These are phyloP conservation scores for Haberlea rhodopensis DNA, from an alignment of 257 asterid genomes.

Conservation along the genomic window DNA sequence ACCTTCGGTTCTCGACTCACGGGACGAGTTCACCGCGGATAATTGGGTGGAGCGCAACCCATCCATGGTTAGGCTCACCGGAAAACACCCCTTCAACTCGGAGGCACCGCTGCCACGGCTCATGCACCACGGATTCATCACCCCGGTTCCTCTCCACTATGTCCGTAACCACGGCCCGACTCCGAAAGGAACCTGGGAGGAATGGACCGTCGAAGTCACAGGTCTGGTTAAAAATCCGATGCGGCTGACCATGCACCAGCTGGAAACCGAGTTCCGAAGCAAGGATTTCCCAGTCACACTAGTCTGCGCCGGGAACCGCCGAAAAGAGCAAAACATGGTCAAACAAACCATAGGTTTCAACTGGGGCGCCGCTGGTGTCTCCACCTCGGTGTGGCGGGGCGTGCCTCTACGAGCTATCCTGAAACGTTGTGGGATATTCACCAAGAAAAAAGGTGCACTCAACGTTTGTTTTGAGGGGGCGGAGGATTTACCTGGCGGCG, in stretches of 20 bases:
- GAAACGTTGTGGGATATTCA: too few species aligned
- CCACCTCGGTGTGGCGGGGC: conserved; percentile 88
- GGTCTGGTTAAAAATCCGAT: conserved; percentile 64
- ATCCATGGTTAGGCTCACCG: conserved; percentile 81
- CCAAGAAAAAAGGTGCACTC: too few species aligned
- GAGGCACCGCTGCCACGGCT: conserved; percentile 75
- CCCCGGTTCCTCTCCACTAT: too few species aligned
- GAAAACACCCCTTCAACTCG: conserved; percentile 92
- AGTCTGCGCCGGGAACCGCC: conserved; percentile 85
- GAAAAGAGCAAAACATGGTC: too few species aligned
- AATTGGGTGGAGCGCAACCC: too few species aligned
- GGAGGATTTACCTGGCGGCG: too few species aligned
- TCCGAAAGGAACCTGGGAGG: conserved; percentile 56
- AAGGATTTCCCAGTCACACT: conserved; percentile 70
- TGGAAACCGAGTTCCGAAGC: conserved; percentile 48
- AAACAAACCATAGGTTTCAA: conserved; percentile 83
- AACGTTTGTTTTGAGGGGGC: too few species aligned
- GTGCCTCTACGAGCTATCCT: too few species aligned
- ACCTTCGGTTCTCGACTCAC: too few species aligned
- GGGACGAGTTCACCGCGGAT: too few species aligned
- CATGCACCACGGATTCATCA: too few species aligned
- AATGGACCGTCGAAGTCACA: conserved; percentile 74
- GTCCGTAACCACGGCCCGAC: conserved; percentile 91
- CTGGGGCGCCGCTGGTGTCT: conserved; percentile 88
- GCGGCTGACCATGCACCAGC: conserved; percentile 62